These are phyloP conservation scores for Solanum hybrid DNA, from an alignment of 305 asterid species.

Conservation along the genomic window DNA sequence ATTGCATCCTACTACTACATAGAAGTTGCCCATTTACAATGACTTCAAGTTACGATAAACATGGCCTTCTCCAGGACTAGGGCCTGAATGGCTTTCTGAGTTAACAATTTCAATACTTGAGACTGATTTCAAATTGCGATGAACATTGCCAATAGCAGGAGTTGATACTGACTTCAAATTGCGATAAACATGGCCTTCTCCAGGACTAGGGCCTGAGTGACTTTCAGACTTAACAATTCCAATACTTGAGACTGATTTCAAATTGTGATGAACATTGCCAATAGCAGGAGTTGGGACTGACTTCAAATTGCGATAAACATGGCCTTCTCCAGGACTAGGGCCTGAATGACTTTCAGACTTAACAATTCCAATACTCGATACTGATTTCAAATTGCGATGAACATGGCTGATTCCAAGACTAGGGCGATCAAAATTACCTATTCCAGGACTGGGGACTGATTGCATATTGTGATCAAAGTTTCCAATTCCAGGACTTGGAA, in stretches of 20 bases:
- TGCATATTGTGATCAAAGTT: no score
- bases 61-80: no score
- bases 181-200: no score
- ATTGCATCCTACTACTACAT: not conserved
- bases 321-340: no score
- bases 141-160: slow-evolving; percentile 5
- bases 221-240: no score
- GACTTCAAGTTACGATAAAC: not conserved
- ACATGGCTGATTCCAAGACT: slow-evolving; percentile 6
- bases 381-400: slow-evolving; percentile 14
- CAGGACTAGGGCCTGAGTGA: no score
- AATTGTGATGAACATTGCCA: slow-evolving; percentile 20
- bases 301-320: not conserved
- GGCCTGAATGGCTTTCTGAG: no score
- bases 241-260: no score
- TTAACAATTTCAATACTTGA: not conserved
- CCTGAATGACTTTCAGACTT: no score
- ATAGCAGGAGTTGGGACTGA: not conserved
- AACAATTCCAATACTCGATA: not conserved
- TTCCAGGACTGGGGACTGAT: no score
- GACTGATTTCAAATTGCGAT: slow-evolving; percentile 4
- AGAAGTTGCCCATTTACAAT: not conserved
- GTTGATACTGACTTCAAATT: not conserved
- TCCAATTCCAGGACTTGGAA: not conserved
- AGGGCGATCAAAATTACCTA: not conserved